These are phyloP conservation scores for Psophocarpus tetragonolobus DNA, from an alignment of 306 rosid species.

Conservation along the genomic window DNA sequence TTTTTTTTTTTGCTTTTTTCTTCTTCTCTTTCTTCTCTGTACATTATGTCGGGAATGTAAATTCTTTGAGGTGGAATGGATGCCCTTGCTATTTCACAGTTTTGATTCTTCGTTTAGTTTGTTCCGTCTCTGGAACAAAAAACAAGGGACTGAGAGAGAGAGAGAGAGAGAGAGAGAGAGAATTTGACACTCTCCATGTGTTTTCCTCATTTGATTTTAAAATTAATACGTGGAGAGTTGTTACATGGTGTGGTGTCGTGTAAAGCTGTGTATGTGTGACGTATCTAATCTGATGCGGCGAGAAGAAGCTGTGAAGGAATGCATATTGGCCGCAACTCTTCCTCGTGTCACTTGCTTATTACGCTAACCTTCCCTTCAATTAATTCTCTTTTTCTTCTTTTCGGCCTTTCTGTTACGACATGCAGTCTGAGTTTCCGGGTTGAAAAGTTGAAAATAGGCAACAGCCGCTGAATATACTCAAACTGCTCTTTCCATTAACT, in stretches of 20 bases:
- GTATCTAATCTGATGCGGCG: conserved; percentile 57
- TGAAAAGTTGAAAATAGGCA: too few species aligned
- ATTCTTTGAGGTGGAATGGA: conserved; percentile 60
- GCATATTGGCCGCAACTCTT: neutral
- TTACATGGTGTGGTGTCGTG: neutral
- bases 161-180: conserved; percentile 26
- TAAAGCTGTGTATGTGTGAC: neutral
- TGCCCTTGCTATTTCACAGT: neutral
- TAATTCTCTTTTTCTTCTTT: neutral
- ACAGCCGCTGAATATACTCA: neutral
- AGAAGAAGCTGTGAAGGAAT: conserved; percentile 42
- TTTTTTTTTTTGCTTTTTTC: neutral
- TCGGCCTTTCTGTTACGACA: neutral
- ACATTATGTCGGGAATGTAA: conserved; percentile 64
- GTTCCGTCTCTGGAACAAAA: neutral
- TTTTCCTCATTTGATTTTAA: neutral
- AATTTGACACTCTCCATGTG: neutral
- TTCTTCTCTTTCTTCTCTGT: neutral
- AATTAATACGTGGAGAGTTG: conserved; percentile 31
- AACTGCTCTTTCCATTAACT: too few species aligned
- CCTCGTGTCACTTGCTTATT: neutral
- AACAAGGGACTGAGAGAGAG: neutral
- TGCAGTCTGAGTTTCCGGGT: neutral
- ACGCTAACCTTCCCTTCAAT: neutral
- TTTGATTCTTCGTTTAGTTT: neutral